phyloP scores from a whole-genome alignment of 2,329 filamentous ascomycete genomes.

The Alternaria triticina region DNA sequence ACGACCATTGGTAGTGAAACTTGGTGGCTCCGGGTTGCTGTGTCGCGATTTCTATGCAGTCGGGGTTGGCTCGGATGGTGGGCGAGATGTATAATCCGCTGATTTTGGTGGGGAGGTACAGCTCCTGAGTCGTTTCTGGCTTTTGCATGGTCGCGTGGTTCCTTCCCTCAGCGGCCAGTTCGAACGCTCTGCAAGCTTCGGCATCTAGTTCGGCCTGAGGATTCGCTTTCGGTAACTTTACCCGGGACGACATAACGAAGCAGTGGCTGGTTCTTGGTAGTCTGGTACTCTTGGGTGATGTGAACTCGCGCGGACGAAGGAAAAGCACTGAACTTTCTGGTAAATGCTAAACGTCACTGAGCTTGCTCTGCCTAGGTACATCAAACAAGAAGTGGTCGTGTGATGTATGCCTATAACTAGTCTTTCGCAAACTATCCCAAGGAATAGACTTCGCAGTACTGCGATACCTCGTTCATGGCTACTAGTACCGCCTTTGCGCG shows the following conservation, averaged over 20 bases:
- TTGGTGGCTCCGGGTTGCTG: no score
- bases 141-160: no score
- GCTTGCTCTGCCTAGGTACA: background rate
- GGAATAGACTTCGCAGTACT: background rate
- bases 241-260: no score
- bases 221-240: no score
- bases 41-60: no score
- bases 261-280: background rate
- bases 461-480: background rate
- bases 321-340: background rate
- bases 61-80: no score
- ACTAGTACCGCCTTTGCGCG: no score
- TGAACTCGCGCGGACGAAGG: background rate
- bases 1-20: fast-evolving
- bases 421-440: background rate
- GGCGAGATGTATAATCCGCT: no score
- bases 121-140: no score
- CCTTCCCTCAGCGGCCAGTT: no score
- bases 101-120: background rate
- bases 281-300: background rate
- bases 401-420: background rate
- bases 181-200: no score
- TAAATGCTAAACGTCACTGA: background rate
- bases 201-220: no score
- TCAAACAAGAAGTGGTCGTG: background rate